Evolutionary conservation across 768 basidiomycete species (phyloP), one percentile per base, ranked within the genome.

Genomic region (Arthromyces matolae): DNA sequence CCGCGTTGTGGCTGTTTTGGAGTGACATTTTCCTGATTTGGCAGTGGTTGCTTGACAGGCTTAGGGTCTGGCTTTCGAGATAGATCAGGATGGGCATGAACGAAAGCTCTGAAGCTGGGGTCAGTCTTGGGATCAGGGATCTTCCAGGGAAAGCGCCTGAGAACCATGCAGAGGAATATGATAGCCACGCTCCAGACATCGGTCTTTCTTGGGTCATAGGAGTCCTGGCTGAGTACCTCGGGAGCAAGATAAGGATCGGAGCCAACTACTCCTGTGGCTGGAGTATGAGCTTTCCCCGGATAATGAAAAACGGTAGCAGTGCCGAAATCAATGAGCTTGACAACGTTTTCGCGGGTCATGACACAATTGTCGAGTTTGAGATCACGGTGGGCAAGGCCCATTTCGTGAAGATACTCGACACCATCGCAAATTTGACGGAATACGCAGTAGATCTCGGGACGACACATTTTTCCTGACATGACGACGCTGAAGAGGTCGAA

Each of bases 231-330:
- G 47, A 98, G 78, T 13, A 99, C 96, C 65, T 99, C 96, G 1
- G 96, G 96, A 0, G 96, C 96, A 27, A 98, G 84, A 73, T 98
- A 98, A 18, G 96, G 96, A 71, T 98, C 96, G 41, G 90, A 93
- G 38, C 96, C 96, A 46, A 98, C 96, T 45, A 98, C 78, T 16
- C 96, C 96, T 6, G 85, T 83, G 7, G 94, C 92, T 54, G 87
- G 75, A 39, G 72, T 83, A 55, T 75, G 80, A 19, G 80, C 80
- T 68, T 93, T 93, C 49, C 93, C 95, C 0, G 96, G 96, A 62
- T 98, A 99, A 58, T 96, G 93, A 71, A 99, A 99, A 50, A 99
- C 94, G 54, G 93, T 93, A n/a, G 96, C 96, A 5, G 96, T 99
- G 43, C 96, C 96, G 70, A 99, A 99, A 69, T 99, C 96, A 70